A percentile compares a stretch with the other conserved stretches of the same genome.
These are phyloP conservation scores for Fusarium sacchari DNA, from an alignment of 2,329 filamentous ascomycete species.

Conservation along the genomic window DNA sequence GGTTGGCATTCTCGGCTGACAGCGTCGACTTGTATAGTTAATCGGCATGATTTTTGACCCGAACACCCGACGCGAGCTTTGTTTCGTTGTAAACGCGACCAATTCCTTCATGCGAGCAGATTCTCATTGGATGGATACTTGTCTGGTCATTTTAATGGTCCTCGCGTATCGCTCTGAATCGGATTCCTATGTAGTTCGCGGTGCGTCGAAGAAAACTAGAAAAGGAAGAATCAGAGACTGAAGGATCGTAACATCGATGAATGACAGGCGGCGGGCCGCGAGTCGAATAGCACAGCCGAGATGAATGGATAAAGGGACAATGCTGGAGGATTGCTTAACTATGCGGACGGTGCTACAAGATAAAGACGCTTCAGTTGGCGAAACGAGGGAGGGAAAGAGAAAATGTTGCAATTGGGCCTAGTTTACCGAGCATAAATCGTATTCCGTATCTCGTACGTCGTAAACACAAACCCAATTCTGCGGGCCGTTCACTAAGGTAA, in stretches of 20 bases:
- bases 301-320: background rate
- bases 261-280: background rate
- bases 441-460: slow-evolving; percentile 3
- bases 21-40: background rate
- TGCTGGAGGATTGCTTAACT: background rate
- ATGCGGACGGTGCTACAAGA: background rate
- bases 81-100: background rate
- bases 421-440: slow-evolving; percentile 9
- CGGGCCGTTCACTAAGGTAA: background rate
- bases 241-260: background rate
- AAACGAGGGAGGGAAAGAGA: background rate
- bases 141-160: background rate
- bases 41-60: slow-evolving; percentile 26
- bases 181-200: background rate
- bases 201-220: background rate
- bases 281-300: background rate
- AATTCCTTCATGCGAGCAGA: background rate
- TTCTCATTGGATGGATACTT: background rate
- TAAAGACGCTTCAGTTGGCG: background rate
- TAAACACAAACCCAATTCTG: slow-evolving; percentile 11
- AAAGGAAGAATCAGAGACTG: slow-evolving; percentile 27
- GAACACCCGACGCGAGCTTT: slow-evolving; percentile 5
- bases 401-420: slow-evolving; percentile 8
- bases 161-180: slow-evolving; percentile 4
- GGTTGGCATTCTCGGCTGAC: slow-evolving; percentile 17